These are phyloP conservation scores for Bauhinia variegata DNA, from an alignment of 306 rosid genomes.

Conservation along the genomic window DNA sequence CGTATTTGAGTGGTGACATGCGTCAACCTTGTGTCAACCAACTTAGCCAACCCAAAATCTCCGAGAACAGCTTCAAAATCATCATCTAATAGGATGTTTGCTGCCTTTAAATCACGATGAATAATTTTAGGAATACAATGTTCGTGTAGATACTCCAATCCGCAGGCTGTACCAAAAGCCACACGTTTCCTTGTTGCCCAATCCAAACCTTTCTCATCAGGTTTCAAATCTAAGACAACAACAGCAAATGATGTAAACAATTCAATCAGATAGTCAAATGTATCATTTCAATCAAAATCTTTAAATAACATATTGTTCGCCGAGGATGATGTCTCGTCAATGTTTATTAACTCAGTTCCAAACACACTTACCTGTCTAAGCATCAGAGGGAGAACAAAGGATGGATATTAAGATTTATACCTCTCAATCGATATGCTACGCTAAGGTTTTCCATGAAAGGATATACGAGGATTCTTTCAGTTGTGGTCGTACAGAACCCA, in stretches of 20 bases:
- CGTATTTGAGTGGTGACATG: slow-evolving; percentile 92
- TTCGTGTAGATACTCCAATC: slow-evolving; percentile 90
- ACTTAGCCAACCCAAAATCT: slow-evolving; percentile 86
- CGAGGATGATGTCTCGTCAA: too few species aligned
- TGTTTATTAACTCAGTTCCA: too few species aligned
- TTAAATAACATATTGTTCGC: too few species aligned
- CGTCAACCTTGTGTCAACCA: slow-evolving; percentile 73
- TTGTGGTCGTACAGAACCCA: slow-evolving; percentile 78
- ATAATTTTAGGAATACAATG: slow-evolving; percentile 89
- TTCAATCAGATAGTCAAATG: too few species aligned
- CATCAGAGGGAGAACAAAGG: slow-evolving; percentile 12
- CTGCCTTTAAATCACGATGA: slow-evolving; percentile 95
- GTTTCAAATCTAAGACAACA: slow-evolving; percentile 65
- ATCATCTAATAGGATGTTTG: slow-evolving; percentile 84
- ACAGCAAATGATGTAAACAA: slow-evolving; percentile 1
- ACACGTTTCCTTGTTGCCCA: slow-evolving; percentile 58
- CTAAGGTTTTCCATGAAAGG: slow-evolving; percentile 97
- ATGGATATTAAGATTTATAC: slow-evolving; percentile 38
- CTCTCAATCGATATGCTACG: slow-evolving; percentile 84
- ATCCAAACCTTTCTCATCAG: slow-evolving; percentile 62
- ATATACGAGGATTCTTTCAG: slow-evolving; percentile 92
- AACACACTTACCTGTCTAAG: neutral
- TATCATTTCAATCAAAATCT: too few species aligned
- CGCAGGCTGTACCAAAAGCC: slow-evolving; percentile 62
- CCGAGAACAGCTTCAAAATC: slow-evolving; percentile 92